phyloP scores from a whole-genome alignment of 148 eudicot genomes.

The Rhododendron williamsianum region DNA sequence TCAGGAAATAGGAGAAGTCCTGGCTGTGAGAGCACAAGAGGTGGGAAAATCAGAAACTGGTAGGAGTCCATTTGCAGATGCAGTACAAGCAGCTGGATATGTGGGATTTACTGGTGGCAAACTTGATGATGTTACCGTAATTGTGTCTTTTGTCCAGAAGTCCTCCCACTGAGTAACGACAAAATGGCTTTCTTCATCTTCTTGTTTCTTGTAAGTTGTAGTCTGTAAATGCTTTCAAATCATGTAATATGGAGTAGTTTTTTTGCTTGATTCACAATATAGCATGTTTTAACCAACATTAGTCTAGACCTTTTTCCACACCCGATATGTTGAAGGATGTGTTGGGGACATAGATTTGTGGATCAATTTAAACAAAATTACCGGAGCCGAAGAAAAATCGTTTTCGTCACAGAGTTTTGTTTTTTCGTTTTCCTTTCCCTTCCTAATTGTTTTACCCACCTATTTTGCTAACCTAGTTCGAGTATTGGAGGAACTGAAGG shows the following conservation, averaged over 20 bases:
- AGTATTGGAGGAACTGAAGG: no score
- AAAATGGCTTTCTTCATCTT: not conserved
- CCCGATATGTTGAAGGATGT: not conserved
- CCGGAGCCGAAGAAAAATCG: not conserved
- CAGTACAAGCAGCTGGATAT: conserved; percentile 71
- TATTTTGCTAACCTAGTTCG: no score
- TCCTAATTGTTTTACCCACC: no score
- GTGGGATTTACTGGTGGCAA: conserved; percentile 34
- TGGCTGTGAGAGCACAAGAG: conserved; percentile 60
- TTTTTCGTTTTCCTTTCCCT: not conserved
- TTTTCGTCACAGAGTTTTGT: not conserved
- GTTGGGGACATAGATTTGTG: not conserved
- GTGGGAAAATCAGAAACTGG: conserved; percentile 49
- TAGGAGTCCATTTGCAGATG: conserved; percentile 76
- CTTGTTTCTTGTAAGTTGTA: not conserved
- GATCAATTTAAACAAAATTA: not conserved
- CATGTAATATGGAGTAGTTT: not conserved
- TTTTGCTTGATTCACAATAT: not conserved
- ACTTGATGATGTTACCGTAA: not conserved
- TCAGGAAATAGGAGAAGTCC: conserved; percentile 62
- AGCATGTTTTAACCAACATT: not conserved
- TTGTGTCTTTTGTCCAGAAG: conserved; percentile 5
- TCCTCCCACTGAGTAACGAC: not conserved
- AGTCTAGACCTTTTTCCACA: not conserved
- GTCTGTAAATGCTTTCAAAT: conserved; percentile 3